Evolutionary conservation across 2,329 filamentous ascomycete species (phyloP).

Genomic region (Cladosporium austrohemisphaericum): DNA sequence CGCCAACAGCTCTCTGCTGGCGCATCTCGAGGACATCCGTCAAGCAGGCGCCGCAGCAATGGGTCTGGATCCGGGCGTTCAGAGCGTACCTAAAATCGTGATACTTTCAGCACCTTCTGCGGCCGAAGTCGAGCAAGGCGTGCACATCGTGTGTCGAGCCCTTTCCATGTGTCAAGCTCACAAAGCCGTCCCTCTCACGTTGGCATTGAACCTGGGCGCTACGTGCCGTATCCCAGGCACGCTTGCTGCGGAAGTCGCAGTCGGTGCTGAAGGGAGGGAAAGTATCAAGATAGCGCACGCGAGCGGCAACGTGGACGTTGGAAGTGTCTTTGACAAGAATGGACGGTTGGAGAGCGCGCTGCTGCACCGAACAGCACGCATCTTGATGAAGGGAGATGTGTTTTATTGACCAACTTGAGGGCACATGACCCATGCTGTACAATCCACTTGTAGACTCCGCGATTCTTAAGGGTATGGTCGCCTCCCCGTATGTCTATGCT

Average conservation of each 20-base stretch:
- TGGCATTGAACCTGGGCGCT: slow-evolving; percentile 41
- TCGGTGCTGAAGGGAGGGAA: slow-evolving; percentile 18
- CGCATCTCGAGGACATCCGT: slow-evolving; percentile 55
- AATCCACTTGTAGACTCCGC: no score
- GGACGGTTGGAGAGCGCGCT: slow-evolving; percentile 28
- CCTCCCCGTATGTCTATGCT: background rate
- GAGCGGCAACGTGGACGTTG: slow-evolving; percentile 29
- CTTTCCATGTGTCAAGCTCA: slow-evolving; percentile 45
- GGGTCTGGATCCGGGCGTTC: slow-evolving; percentile 51
- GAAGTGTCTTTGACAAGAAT: slow-evolving; percentile 23
- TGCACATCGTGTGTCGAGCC: slow-evolving; percentile 41
- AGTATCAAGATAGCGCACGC: slow-evolving; percentile 29
- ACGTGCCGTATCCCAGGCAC: slow-evolving; percentile 34
- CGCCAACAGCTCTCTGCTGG: slow-evolving; percentile 47
- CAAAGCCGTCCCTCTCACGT: slow-evolving; percentile 42
- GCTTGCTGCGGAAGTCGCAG: slow-evolving; percentile 22
- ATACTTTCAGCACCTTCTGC: slow-evolving; percentile 42
- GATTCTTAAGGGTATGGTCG: no score
- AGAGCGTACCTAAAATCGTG: slow-evolving; percentile 61
- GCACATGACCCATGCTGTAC: no score
- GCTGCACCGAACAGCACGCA: slow-evolving; percentile 28
- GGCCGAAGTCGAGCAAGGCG: slow-evolving; percentile 15
- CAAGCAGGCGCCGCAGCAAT: slow-evolving; percentile 56
- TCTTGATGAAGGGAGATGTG: slow-evolving; percentile 31
- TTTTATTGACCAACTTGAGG: slow-evolving; percentile 20